phyloP scores from a whole-genome alignment of 306 rosid species.

The Quercus robur region DNA sequence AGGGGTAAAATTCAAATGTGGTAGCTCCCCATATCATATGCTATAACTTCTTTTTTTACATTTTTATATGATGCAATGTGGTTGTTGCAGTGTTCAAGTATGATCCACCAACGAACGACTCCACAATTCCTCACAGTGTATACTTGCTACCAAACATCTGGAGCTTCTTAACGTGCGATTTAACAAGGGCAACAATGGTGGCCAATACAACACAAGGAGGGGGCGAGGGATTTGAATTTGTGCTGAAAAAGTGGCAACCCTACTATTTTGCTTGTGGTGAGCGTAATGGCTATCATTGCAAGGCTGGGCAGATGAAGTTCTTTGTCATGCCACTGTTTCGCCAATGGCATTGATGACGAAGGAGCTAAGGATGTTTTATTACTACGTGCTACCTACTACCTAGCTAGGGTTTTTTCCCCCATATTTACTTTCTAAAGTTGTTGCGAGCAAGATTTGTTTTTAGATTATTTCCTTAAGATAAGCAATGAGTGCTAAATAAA shows the following conservation, averaged over 20 bases:
- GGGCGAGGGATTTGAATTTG: conserved; percentile 54
- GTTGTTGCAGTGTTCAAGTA: conserved; percentile 64
- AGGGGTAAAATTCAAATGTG: too few species aligned
- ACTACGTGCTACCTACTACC: not conserved
- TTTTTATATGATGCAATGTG: not conserved
- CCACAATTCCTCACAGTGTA: conserved; percentile 56
- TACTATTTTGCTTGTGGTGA: conserved; percentile 66
- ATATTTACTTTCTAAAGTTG: too few species aligned
- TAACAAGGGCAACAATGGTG: conserved; percentile 36
- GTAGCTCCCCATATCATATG: too few species aligned
- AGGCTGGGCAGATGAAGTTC: conserved; percentile 63
- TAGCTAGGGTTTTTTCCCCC: not conserved
- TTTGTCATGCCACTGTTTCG: conserved; percentile 41
- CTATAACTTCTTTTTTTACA: too few species aligned
- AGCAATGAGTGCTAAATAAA: too few species aligned
- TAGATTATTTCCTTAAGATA: too few species aligned
- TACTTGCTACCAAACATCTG: conserved; percentile 37
- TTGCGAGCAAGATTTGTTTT: too few species aligned
- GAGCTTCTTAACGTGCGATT: conserved; percentile 56
- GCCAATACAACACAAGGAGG: conserved; percentile 47
- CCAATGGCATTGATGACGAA: conserved; percentile 29
- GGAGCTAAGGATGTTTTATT: not conserved
- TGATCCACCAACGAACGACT: conserved; percentile 42
- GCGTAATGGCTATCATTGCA: conserved; percentile 58
- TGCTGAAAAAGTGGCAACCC: conserved; percentile 49